Evolutionary conservation across 2,329 filamentous ascomycete genomes (phyloP).

Genomic region (Neoascochyta sp.): DNA sequence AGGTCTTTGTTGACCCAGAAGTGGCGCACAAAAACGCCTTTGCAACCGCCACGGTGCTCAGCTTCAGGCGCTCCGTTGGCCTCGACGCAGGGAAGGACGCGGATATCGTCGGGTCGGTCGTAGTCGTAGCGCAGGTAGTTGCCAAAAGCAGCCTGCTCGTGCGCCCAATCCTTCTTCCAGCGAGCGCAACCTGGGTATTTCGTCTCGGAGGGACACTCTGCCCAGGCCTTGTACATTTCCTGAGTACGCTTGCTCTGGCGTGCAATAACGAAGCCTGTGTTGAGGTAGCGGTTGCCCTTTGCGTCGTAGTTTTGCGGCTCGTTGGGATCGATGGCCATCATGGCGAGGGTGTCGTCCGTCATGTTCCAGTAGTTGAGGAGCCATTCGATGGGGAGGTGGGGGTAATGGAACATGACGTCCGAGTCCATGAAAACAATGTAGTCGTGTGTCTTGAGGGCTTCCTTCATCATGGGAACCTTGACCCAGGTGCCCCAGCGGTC

Average conservation of each 20-base stretch:
- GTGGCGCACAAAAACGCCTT: slow-evolving; percentile 39
- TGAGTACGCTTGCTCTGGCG: slow-evolving; percentile 39
- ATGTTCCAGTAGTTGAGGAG: slow-evolving; percentile 52
- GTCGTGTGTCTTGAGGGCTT: slow-evolving; percentile 39
- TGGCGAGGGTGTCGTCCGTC: slow-evolving; percentile 43
- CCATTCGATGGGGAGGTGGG: slow-evolving; percentile 49
- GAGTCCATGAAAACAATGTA: slow-evolving; percentile 50
- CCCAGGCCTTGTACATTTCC: slow-evolving; percentile 40
- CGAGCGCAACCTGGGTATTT: slow-evolving; percentile 34
- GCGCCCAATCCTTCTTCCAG: slow-evolving; percentile 37
- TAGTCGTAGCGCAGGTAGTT: slow-evolving; percentile 40
- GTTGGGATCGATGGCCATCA: slow-evolving; percentile 48
- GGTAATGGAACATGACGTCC: slow-evolving; percentile 49
- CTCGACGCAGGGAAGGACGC: slow-evolving; percentile 38
- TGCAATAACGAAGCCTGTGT: slow-evolving; percentile 46
- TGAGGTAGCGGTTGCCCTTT: slow-evolving; percentile 41
- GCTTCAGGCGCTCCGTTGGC: slow-evolving; percentile 39
- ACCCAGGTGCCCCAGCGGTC: slow-evolving; percentile 49
- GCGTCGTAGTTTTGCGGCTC: slow-evolving; percentile 43
- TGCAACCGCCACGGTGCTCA: slow-evolving; percentile 32
- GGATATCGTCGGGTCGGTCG: slow-evolving; percentile 36
- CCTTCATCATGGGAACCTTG: slow-evolving; percentile 48
- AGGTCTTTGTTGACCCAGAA: slow-evolving; percentile 39
- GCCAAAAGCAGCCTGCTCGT: slow-evolving; percentile 40
- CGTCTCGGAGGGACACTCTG: slow-evolving; percentile 35